Evolutionary conservation across 148 eudicot genomes (phyloP), one percentile per base, ranked within the genome.

Genomic region (Vaccinium corymbosum): DNA sequence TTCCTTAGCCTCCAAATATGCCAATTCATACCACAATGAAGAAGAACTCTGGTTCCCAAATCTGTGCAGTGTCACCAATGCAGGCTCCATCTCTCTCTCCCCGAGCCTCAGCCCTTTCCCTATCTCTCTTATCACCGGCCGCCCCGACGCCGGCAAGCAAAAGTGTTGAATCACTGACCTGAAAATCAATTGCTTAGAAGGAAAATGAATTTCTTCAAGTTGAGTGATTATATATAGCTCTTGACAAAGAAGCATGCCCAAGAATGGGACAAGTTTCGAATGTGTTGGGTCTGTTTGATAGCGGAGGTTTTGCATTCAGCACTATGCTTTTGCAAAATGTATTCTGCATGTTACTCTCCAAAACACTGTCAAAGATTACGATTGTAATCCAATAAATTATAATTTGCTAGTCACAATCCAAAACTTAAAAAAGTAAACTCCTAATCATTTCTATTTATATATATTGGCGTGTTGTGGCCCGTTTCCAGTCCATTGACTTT

Each of bases 31-130:
- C 98, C 95, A 94, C 84, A 94, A 29, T 13, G 98, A 94, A 20
- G 95, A 93, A 16, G 95, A 92, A 59, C 97, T 92, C 80, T 91
- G 95, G 84, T 94, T 93, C 42, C 98, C 98, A 87, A 94, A 93
- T 86, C 97, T 90, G 76, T 94, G 98, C 78, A 92, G 81, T 82
- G 98, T 93, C 86, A 91, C 89, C 86, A 90, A 52, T 14, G 95
- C 95, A 42, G 97, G 81, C 87, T 94, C 97, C 89, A 92, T 88
- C 10, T 94, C 96, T 80, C 74, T 85, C 83, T 94, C 98, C 19
- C 86, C 90, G 8, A 94, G 89, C 91, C 84, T 90, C 84, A 94
- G 80, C 82, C 92, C 94, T 85, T 89, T 91, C 38, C 91, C 98
- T 29, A 93, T 90, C 83, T 91, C 93, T 56, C 82, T 68, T 4